Conservation (phyloP, 2,329 filamentous ascomycete species). For the Fusarium paranaense region DNA sequence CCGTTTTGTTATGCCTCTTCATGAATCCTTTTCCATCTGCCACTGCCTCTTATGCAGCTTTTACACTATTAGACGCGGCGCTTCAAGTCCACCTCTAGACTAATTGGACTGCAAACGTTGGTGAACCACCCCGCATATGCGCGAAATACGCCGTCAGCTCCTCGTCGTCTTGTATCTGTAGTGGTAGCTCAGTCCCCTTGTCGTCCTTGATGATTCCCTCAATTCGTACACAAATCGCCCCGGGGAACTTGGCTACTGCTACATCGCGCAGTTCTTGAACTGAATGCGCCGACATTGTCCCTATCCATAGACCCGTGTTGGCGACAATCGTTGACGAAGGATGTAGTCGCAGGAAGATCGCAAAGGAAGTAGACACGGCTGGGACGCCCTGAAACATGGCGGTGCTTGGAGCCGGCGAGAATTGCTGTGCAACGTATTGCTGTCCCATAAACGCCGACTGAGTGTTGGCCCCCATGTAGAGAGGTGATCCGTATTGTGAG, state of each 20-base stretch:
- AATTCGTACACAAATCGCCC: conserved; percentile 68
- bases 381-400: conserved; percentile 41
- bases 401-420: conserved; percentile 37
- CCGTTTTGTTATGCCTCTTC: conserved; percentile 10
- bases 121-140: conserved; percentile 64
- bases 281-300: conserved; percentile 68
- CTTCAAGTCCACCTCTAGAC: conserved; percentile 43
- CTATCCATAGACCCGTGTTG: conserved; percentile 71
- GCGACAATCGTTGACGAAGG: conserved; percentile 68
- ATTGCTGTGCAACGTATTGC: conserved; percentile 48
- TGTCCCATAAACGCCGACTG: conserved; percentile 52
- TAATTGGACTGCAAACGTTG: conserved; percentile 58
- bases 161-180: conserved; percentile 76
- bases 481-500: conserved; percentile 53
- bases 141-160: conserved; percentile 79
- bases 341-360: conserved; percentile 78
- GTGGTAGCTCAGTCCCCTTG: conserved; percentile 69
- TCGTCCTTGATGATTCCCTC: conserved; percentile 74
- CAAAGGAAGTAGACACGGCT: conserved; percentile 52
- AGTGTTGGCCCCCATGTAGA: conserved; percentile 53
- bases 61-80: conserved; percentile 7
- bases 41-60: background rate
- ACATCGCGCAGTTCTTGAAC: conserved; percentile 72
- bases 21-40: background rate
- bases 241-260: conserved; percentile 71